phyloP scores from a whole-genome alignment of 352 stramenopile genomes.

The Globisporangium okanoganense region DNA sequence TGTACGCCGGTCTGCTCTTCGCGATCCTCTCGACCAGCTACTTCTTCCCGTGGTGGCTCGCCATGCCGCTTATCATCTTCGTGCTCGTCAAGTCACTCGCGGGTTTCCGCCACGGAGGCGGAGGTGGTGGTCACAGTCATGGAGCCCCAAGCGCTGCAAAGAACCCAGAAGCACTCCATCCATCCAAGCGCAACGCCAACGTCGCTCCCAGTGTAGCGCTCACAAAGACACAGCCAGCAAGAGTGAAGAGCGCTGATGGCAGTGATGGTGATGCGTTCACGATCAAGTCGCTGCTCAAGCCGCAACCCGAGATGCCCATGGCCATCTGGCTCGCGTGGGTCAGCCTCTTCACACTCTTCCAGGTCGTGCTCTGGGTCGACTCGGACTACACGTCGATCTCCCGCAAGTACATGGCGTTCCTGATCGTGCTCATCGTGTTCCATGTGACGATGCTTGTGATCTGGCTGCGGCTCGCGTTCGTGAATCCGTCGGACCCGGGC shows the following conservation, averaged over 20 bases:
- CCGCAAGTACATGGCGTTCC: slow-evolving; percentile 25
- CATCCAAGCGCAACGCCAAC: slow-evolving; percentile 43
- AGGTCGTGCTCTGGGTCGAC: slow-evolving; percentile 61
- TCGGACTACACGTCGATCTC: slow-evolving; percentile 33
- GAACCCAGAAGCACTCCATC: slow-evolving; percentile 26
- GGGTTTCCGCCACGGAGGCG: slow-evolving; percentile 35
- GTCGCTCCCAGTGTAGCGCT: slow-evolving; percentile 32
- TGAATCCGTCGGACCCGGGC: slow-evolving; percentile 56
- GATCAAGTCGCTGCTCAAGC: slow-evolving; percentile 24
- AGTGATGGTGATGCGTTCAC: neutral
- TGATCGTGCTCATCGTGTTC: slow-evolving; percentile 35
- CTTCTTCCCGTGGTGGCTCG: slow-evolving; percentile 66
- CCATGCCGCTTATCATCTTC: slow-evolving; percentile 53
- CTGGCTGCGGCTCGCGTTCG: slow-evolving; percentile 50
- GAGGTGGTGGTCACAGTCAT: slow-evolving; percentile 37
- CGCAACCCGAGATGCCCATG: slow-evolving; percentile 66
- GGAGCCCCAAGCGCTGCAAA: slow-evolving; percentile 29
- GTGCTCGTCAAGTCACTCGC: slow-evolving; percentile 46
- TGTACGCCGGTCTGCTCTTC: slow-evolving; percentile 47
- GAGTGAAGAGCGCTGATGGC: neutral
- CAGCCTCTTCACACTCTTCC: slow-evolving; percentile 61
- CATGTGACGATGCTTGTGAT: slow-evolving; percentile 45
- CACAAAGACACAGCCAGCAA: slow-evolving; percentile 15
- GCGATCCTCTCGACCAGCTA: slow-evolving; percentile 57
- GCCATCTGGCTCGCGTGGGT: slow-evolving; percentile 81